Percentiles rank a stretch among this genome's conserved stretches.
phyloP scores from a whole-genome alignment of 306 rosid genomes.

The Potentilla sterilis region DNA sequence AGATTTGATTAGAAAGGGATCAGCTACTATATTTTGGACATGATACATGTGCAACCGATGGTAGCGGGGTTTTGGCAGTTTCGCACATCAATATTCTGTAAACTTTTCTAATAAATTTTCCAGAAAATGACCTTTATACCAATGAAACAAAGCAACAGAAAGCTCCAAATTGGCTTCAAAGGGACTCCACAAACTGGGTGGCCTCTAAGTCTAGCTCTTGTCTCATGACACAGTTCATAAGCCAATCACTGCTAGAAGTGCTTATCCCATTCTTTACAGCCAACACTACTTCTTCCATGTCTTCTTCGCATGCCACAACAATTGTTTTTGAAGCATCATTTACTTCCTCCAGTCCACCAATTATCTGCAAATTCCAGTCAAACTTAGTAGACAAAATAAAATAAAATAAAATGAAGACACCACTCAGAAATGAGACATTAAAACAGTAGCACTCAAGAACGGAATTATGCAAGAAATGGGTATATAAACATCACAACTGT shows the following conservation, averaged over 20 bases:
- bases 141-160: too few relatives aligned
- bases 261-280: slow-evolving; percentile 66
- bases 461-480: not conserved
- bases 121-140: too few relatives aligned
- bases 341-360: slow-evolving; percentile 41
- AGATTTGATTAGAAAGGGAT: too few relatives aligned
- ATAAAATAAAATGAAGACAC: not conserved
- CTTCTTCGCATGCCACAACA: slow-evolving; percentile 71
- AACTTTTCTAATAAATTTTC: too few relatives aligned
- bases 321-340: slow-evolving; percentile 54
- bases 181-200: slow-evolving; percentile 72
- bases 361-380: slow-evolving; percentile 33
- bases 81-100: too few relatives aligned
- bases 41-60: too few relatives aligned
- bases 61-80: too few relatives aligned
- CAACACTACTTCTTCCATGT: slow-evolving; percentile 63
- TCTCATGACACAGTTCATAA: slow-evolving; percentile 86
- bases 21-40: too few relatives aligned
- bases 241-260: slow-evolving; percentile 80
- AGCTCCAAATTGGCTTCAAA: slow-evolving; percentile 22
- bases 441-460: not conserved
- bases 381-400: not conserved
- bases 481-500: not conserved
- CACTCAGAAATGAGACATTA: not conserved
- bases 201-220: slow-evolving; percentile 84